A percentile compares a stretch with the other conserved stretches of the same genome.
Evolutionary conservation across 192 early-diverging fungal genomes (phyloP).

Genomic region (Geranomyces variabilis): DNA sequence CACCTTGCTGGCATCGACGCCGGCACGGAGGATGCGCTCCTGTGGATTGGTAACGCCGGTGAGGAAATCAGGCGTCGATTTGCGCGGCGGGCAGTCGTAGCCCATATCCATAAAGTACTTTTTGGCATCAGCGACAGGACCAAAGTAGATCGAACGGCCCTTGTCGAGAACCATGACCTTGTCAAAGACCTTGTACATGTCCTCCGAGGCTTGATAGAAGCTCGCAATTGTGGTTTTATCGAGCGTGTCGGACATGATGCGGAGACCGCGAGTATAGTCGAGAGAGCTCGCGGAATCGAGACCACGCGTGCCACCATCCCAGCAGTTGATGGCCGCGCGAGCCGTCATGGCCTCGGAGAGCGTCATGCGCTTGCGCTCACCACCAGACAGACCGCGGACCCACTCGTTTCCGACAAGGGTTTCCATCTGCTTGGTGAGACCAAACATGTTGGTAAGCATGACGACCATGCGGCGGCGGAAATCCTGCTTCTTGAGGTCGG

Average conservation of each 20-base stretch:
- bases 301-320: constrained; percentile 61
- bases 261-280: constrained; percentile 75
- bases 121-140: constrained; percentile 36
- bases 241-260: constrained; percentile 69
- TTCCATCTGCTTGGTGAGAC: constrained; percentile 28
- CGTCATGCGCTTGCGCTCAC: constrained; percentile 69
- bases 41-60: constrained; percentile 27
- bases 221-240: constrained; percentile 39
- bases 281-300: constrained; percentile 81
- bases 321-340: constrained; percentile 29
- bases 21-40: constrained; percentile 43
- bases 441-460: constrained; percentile 28
- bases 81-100: constrained; percentile 18
- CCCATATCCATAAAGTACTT: constrained; percentile 46
- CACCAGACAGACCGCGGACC: constrained; percentile 64
- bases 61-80: constrained; percentile 31
- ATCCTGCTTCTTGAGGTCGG: background rate
- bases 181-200: constrained; percentile 69
- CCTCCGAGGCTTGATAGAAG: constrained; percentile 72
- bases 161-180: constrained; percentile 51
- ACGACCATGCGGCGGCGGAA: constrained; percentile 6
- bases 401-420: constrained; percentile 55
- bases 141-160: constrained; percentile 50
- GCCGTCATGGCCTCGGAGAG: constrained; percentile 58
- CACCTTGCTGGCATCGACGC: constrained; percentile 51